Evolutionary conservation across 176 grass and related monocot genomes (phyloP), one percentile per base, ranked within the genome.

Genomic region (Aegilops sharonensis): DNA sequence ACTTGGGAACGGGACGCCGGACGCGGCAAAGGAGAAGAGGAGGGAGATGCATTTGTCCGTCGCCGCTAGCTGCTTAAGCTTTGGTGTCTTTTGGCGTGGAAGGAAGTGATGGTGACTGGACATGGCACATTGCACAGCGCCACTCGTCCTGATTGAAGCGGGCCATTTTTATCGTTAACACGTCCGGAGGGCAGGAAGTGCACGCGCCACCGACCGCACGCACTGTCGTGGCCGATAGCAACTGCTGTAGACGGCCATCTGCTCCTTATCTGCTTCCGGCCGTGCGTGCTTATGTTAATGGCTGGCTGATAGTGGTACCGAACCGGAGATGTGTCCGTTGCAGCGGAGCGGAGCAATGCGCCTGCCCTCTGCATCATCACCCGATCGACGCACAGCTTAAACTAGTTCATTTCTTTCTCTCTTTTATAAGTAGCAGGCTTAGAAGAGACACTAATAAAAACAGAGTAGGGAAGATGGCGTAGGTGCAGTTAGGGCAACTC

Each of bases 191-290:
- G 23, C 71, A 1, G 21, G 88, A 86, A 18, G 63, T 14, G 72
- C 52, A 82, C 88, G 78, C 72, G 64, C 83, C 79, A 90, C 63
- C 84, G 79, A 82, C 64, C 79, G 72, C 8, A 17, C 84, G 83
- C 84, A 64, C 64, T 32, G 48, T 64, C 66, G 42, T 21, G 24
- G 5, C 37, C 14, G 73, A 71, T 37, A 47, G 52, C 37, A 17
- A 83, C 59, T 12, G 72, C 13, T 78, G 30, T 71, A 60, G 73
- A 74, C 18, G 45, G 69, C 10, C 69, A 64, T 43, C 67, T 47
- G 6, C 9, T 45, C 9, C 35, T 81, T 2, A 20, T 4, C 23
- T 8, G 18, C 29, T 10, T n/a, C 8, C 15, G 72, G 72, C 72
- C 72, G 72, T 75, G 42, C 42, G 72, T 71, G 15, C 14, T 1